Evolutionary conservation across 2,329 filamentous ascomycete species (phyloP), one percentile per base, ranked within the genome.

Genomic region (Orbilia blumenaviensis): DNA sequence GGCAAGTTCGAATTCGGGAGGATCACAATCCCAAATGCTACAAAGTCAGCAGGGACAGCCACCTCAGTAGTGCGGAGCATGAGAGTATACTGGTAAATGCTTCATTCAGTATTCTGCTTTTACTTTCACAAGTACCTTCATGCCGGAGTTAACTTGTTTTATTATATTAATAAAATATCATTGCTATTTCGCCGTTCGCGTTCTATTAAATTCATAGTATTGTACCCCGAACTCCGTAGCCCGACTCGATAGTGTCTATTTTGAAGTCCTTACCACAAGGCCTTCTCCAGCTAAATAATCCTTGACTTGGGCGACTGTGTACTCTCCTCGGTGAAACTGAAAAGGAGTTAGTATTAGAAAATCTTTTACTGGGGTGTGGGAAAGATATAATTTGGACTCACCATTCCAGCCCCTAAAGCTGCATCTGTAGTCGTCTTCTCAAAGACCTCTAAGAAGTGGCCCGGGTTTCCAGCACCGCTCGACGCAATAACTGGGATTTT

Each of bases 401-500:
- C 87, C 91, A 99, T 99, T 63, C 95, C 95, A 7, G 95, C 95
- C 2, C 95, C 95, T 75, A 99, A 85, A 27, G 95, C 95, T 58
- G 95, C 95, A 85, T 99, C 95, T 2, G 94, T 94, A 14, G 86
- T 86, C 7, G 95, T 98, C 84, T 91, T 86, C 68, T 88, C 85
- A 83, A 99, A 99, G 1, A 98, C 95, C 82, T 98, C 92, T 61
- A 89, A 87, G 82, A 99, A 99, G 84, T 99, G 95, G 0, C 82
- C 88, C 1, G 95, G 94, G 79, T 91, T 89, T 0, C 95, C 95
- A 1, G 95, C 95, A 42, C 95, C 95, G 82, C 92, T 96, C 27
- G 92, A 95, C 12, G 95, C 94, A 83, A 99, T 96, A 58, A 99
- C 95, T 5, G 95, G 95, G 78, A 99, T 97, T 81, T 87, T 91